Conservation (phyloP, 164 flowering plant species). For the Berberis vulgaris region DNA sequence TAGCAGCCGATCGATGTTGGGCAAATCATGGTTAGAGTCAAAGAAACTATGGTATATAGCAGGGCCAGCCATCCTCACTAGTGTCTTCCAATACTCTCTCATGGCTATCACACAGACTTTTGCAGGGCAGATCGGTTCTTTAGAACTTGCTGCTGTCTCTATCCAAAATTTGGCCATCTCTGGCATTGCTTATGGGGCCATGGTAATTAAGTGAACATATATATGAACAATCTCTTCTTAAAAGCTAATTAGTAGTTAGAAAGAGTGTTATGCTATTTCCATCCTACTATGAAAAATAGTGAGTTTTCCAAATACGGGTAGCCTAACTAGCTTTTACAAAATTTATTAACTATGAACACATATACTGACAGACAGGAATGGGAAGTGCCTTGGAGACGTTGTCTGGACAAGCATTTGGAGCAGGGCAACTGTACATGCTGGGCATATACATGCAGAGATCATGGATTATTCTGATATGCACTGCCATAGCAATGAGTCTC, state of each 20-base stretch:
- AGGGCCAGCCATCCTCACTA: neutral
- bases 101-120: neutral
- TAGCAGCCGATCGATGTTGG: no score
- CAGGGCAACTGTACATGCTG: constrained; percentile 21
- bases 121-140: neutral
- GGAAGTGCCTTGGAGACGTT: constrained; percentile 33
- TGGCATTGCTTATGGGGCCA: neutral
- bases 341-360: neutral
- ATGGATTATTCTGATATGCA: constrained; percentile 20
- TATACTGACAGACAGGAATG: constrained; percentile 19
- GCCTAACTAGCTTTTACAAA: no score
- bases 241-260: no score
- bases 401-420: constrained; percentile 35
- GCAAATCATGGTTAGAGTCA: no score
- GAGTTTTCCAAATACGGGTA: no score
- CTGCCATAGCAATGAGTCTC: constrained; percentile 7
- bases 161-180: neutral
- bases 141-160: neutral
- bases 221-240: no score
- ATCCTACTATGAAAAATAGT: no score
- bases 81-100: neutral
- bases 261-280: no score
- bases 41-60: no score
- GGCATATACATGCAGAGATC: constrained; percentile 33
- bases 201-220: neutral